Percentiles rank a stretch among this genome's conserved stretches.
Evolutionary conservation across 139 green algal species (phyloP).

Genomic region (Tetradesmus lagerheimii): DNA sequence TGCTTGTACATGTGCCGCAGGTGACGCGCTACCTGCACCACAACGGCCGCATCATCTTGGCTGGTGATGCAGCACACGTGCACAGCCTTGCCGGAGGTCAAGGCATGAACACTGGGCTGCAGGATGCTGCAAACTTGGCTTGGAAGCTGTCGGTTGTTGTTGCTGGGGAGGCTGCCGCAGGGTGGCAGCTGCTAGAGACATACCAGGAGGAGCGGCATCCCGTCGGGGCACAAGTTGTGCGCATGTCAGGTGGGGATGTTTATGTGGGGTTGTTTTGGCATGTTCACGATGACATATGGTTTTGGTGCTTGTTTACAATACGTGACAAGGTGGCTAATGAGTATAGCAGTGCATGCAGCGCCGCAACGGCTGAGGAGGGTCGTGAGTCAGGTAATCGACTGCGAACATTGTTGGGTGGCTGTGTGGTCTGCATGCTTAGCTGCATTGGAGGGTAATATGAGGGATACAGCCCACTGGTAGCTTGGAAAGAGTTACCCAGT

Average conservation of each 20-base stretch:
- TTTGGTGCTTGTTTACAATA: too few species aligned
- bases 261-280: neutral
- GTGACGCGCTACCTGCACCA: slow-evolving; percentile 18
- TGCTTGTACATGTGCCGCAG: neutral
- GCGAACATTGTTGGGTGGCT: too few species aligned
- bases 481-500: too few species aligned
- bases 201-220: slow-evolving; percentile 27
- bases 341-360: too few species aligned
- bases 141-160: slow-evolving; percentile 24
- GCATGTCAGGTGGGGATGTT: neutral
- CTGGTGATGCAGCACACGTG: slow-evolving; percentile 14
- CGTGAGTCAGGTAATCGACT: too few species aligned
- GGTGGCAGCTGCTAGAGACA: slow-evolving; percentile 1
- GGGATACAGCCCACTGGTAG: too few species aligned
- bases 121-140: slow-evolving; percentile 24
- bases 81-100: slow-evolving; percentile 19
- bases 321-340: too few species aligned
- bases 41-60: neutral
- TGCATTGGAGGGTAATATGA: too few species aligned
- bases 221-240: slow-evolving; percentile 10
- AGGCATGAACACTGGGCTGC: slow-evolving; percentile 34
- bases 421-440: too few species aligned
- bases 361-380: too few species aligned
- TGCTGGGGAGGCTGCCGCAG: neutral
- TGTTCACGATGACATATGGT: too few species aligned